phyloP scores from a whole-genome alignment of 176 grass and related monocot species.

The Musa troglodytarum region DNA sequence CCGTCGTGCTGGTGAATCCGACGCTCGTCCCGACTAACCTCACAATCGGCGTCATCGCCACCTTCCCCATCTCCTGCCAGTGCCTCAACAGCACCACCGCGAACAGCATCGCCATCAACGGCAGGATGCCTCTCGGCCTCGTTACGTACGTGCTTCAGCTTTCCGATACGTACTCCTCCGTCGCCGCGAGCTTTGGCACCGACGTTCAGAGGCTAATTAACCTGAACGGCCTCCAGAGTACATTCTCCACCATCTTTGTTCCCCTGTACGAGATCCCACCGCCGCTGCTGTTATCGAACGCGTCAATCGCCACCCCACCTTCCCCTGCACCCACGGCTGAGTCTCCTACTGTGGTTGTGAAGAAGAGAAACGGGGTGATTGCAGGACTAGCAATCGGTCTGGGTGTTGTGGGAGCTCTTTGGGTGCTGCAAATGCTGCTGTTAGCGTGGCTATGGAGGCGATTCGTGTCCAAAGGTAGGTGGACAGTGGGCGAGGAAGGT shows the following conservation, averaged over 20 bases:
- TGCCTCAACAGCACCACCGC: neutral
- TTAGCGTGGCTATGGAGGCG: slow-evolving; percentile 32
- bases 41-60: neutral
- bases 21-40: neutral
- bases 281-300: slow-evolving; percentile 45
- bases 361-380: slow-evolving; percentile 47
- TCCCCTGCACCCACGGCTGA: slow-evolving; percentile 23
- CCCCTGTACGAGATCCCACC: slow-evolving; percentile 47
- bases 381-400: slow-evolving; percentile 49
- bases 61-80: slow-evolving; percentile 6
- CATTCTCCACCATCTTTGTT: slow-evolving; percentile 43
- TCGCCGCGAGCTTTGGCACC: slow-evolving; percentile 55
- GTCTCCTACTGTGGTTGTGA: neutral
- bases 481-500: neutral
- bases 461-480: neutral
- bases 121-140: slow-evolving; percentile 32
- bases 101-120: neutral
- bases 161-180: slow-evolving; percentile 61
- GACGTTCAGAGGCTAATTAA: slow-evolving; percentile 36
- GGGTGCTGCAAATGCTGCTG: slow-evolving; percentile 43
- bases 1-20: slow-evolving; percentile 3
- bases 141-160: slow-evolving; percentile 84
- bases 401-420: slow-evolving; percentile 47
- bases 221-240: slow-evolving; percentile 65
- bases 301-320: neutral